A percentile compares a stretch with the other conserved stretches of the same genome.
Evolutionary conservation across 257 asterid genomes (phyloP).

Genomic region (Hygrophila difformis): DNA sequence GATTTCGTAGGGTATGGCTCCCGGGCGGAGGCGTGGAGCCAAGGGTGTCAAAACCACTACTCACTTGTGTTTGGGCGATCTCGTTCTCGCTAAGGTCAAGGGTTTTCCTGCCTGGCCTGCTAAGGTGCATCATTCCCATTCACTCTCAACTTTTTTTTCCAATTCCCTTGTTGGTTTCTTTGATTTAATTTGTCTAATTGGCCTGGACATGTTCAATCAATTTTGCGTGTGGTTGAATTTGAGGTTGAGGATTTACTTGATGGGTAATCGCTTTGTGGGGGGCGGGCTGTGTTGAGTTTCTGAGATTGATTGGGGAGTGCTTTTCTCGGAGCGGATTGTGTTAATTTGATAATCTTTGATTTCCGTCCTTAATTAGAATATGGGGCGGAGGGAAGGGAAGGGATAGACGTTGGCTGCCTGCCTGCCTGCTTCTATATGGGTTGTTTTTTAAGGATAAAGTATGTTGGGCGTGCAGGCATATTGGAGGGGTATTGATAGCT

Average conservation of each 20-base stretch:
- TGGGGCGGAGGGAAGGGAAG: background rate
- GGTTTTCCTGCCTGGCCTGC: conserved; percentile 99
- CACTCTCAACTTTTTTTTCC: background rate
- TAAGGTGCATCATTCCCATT: conserved; percentile 45
- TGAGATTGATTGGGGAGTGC: conserved; percentile 14
- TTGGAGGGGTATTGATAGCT: too few relatives aligned
- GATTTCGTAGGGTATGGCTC: conserved; percentile 47
- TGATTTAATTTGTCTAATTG: too few relatives aligned
- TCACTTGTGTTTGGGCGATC: conserved; percentile 78
- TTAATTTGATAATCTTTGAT: conserved; percentile 1
- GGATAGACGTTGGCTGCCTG: background rate
- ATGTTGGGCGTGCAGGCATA: too few relatives aligned
- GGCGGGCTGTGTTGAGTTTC: conserved; percentile 18
- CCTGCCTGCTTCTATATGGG: too few relatives aligned
- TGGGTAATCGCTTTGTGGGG: conserved; percentile 14
- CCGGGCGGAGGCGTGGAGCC: conserved; percentile 60
- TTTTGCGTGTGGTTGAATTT: background rate
- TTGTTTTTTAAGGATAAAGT: too few relatives aligned
- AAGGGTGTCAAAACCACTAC: conserved; percentile 42
- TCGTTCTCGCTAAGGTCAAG: conserved; percentile 93
- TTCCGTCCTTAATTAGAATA: background rate
- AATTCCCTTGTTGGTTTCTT: too few relatives aligned
- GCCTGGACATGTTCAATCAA: too few relatives aligned
- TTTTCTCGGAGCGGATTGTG: conserved; percentile 3
- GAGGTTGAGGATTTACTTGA: conserved; percentile 6